Evolutionary conservation across 1,284 basidiomycete species (phyloP), one percentile per base, ranked within the genome.

Genomic region (Neotropicomus parvogracilis): DNA sequence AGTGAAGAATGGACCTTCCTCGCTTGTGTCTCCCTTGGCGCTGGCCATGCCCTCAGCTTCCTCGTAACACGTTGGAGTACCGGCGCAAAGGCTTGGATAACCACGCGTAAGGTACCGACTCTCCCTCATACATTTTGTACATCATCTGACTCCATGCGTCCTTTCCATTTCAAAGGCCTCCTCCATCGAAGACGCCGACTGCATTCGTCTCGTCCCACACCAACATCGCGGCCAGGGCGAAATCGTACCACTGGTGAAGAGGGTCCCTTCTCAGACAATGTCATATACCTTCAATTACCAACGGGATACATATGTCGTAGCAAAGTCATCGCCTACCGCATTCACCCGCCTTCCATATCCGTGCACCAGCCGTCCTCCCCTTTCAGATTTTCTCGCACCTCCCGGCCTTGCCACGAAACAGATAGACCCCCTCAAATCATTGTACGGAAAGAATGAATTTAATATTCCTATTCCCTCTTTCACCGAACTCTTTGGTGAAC

Each of bases 1-100:
- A 94, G 91, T 57, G 95, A 97, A 68, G 91, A 95, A 66, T 95
- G 91, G 90, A 95, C 95, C 0, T 99, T 99, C 64, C 78, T 99
- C 40, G 91, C 87, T 43, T 94, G 89, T 57, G 88, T 95, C 16
- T 73, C 83, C 11, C 80, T 99, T 9, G 86, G 91, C 31, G 85
- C 83, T 12, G 82, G 86, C 3, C 97, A 99, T 69, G 93, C 93
- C 1, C 78, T 99, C 48, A 92, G 88, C 63, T 99, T 95, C 72
- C 75, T 99, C 42, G 75, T 88, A 35, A 99, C 95, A 0, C 82
- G 83, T 55, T 99, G 95, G 95, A 94, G 83, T 65, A 81, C 89
- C 17, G 80, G 76, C 31, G 85, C 91, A 41, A 81, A 82, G 54
- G 88, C 92, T 27, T 80, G 78, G 75, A 77, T 95, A 53, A 92